Evolutionary conservation across 164 flowering plant species (phyloP).

Genomic region (Malania oleifera): DNA sequence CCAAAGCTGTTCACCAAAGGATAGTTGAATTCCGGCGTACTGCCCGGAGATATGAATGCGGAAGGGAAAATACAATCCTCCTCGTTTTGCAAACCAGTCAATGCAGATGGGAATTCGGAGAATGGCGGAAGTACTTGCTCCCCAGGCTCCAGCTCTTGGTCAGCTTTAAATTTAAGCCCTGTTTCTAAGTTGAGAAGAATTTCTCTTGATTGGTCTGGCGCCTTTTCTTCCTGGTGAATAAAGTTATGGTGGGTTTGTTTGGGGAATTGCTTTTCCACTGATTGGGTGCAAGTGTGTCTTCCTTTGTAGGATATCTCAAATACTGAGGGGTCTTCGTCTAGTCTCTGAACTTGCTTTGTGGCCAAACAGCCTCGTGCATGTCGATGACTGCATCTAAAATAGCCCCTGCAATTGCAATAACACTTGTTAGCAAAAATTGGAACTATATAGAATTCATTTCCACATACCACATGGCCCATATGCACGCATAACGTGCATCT

Average conservation of each 20-base stretch:
- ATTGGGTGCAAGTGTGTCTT: constrained; percentile 39
- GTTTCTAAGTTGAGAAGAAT: constrained; percentile 2
- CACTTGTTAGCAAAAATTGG: neutral
- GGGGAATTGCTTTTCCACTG: no score
- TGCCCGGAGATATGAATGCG: constrained; percentile 29
- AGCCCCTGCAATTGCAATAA: constrained; percentile 33
- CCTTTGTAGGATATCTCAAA: constrained; percentile 41
- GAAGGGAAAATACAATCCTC: constrained; percentile 22
- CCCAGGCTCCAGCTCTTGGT: constrained; percentile 13
- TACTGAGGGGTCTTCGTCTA: constrained; percentile 41
- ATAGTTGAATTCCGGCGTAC: constrained; percentile 32
- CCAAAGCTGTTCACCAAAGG: constrained; percentile 20
- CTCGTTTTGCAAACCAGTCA: constrained; percentile 8
- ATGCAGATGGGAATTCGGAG: constrained; percentile 23
- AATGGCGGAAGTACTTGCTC: constrained; percentile 21
- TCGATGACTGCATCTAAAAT: constrained; percentile 55
- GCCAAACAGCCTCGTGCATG: constrained; percentile 46
- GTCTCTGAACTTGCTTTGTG: constrained; percentile 49
- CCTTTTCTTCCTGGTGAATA: neutral
- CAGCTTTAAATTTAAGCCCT: constrained; percentile 19
- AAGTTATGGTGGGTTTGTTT: no score
- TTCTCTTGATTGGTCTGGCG: neutral
- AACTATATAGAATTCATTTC: no score
- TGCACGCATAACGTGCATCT: no score
- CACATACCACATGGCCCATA: no score